These are phyloP conservation scores for Phytophthora sojae DNA, from an alignment of 352 stramenopile genomes.

Conservation along the genomic window DNA sequence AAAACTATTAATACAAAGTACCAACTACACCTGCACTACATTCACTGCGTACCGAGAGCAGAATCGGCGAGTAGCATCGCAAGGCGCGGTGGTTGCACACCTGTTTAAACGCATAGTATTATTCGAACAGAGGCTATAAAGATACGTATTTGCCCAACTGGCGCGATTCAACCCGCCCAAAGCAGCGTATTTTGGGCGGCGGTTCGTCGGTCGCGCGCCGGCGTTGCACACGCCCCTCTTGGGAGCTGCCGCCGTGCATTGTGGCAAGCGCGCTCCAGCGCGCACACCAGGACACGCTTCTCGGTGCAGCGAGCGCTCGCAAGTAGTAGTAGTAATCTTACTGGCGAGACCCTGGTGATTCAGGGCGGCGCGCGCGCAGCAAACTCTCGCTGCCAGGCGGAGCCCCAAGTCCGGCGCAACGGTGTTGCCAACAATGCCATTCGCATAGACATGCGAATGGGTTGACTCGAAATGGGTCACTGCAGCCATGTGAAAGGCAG, in stretches of 20 bases:
- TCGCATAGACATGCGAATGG: slow-evolving; percentile 22
- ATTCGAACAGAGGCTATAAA: too few relatives aligned
- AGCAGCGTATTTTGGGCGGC: not conserved
- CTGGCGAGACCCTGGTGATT: too few relatives aligned
- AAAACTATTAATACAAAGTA: too few relatives aligned
- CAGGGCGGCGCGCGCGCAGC: not conserved
- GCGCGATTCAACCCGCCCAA: slow-evolving; percentile 5
- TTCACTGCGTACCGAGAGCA: too few relatives aligned
- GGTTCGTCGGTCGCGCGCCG: slow-evolving; percentile 17
- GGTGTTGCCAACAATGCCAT: not conserved
- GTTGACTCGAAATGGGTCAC: slow-evolving; percentile 13
- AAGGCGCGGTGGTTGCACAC: too few relatives aligned
- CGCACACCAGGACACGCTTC: not conserved
- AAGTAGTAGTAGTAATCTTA: too few relatives aligned
- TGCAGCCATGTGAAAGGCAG: slow-evolving; percentile 1
- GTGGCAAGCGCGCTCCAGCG: too few relatives aligned
- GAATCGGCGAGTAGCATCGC: too few relatives aligned
- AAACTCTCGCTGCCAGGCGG: not conserved
- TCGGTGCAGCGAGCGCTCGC: not conserved
- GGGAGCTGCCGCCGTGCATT: not conserved
- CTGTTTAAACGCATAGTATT: too few relatives aligned
- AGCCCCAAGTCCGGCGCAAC: slow-evolving; percentile 16
- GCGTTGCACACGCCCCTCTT: slow-evolving; percentile 21
- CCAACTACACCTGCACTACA: too few relatives aligned
- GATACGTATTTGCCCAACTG: not conserved